Percentiles rank a stretch among this genome's conserved stretches.
Conservation (phyloP, 495 filamentous ascomycete species). For the Clohesyomyces aquaticus region DNA sequence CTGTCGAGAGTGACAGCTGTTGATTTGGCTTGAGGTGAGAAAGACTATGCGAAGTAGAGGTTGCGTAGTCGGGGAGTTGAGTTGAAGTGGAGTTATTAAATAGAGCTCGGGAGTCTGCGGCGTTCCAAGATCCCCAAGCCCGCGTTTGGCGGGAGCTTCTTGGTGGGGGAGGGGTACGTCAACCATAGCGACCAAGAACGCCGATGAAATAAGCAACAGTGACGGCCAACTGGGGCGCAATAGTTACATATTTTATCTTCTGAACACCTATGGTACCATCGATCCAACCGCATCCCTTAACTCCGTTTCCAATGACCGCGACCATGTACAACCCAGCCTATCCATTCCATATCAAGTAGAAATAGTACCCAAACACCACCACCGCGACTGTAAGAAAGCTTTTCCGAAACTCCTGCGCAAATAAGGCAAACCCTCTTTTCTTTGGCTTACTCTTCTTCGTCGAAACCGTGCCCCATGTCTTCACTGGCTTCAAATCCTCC, state of each 20-base stretch:
- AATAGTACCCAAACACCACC: slow-evolving; percentile 43
- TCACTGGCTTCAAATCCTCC: neutral
- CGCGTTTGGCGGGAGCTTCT: slow-evolving; percentile 10
- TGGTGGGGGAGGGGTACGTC: slow-evolving; percentile 3
- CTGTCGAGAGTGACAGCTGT: no score
- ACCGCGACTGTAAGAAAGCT: slow-evolving; percentile 39
- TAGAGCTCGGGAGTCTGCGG: slow-evolving; percentile 32
- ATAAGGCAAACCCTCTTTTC: slow-evolving; percentile 32
- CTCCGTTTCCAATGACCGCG: no score
- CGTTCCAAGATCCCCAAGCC: slow-evolving; percentile 15
- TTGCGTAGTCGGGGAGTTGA: no score
- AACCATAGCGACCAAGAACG: no score
- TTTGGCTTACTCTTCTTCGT: slow-evolving; percentile 31
- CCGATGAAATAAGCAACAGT: no score
- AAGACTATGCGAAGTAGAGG: no score
- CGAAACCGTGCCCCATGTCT: slow-evolving; percentile 21
- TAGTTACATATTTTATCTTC: no score
- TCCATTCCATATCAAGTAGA: slow-evolving; percentile 43
- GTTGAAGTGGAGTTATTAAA: no score
- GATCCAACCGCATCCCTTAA: no score
- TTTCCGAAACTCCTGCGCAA: slow-evolving; percentile 39
- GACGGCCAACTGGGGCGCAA: no score
- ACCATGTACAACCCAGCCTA: slow-evolving; percentile 21
- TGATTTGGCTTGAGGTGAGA: no score
- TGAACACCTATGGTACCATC: no score